These are phyloP conservation scores for Mycena indigotica DNA, from an alignment of 768 basidiomycete species.

Conservation along the genomic window DNA sequence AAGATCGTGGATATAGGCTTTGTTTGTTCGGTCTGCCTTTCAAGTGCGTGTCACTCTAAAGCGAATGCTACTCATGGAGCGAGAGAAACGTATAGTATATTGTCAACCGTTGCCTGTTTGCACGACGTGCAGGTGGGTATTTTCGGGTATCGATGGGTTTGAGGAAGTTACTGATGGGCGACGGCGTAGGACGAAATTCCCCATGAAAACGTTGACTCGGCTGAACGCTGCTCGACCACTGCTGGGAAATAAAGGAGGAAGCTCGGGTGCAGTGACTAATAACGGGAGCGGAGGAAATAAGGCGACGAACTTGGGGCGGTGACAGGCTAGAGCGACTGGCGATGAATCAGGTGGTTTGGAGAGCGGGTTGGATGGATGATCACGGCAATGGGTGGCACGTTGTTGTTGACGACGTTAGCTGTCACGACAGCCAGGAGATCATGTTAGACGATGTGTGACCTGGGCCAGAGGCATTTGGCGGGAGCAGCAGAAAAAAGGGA, in stretches of 20 bases:
- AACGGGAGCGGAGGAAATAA: conserved; percentile 18
- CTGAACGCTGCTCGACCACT: conserved; percentile 63
- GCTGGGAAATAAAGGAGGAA: conserved; percentile 19
- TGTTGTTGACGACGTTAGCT: background rate
- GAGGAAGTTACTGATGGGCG: conserved; percentile 5
- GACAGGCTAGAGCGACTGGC: background rate
- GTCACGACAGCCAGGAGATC: background rate
- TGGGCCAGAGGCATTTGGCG: background rate
- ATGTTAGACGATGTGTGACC: background rate
- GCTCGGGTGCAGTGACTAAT: conserved; percentile 15
- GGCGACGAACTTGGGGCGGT: conserved; percentile 17
- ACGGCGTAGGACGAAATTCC: conserved; percentile 82
- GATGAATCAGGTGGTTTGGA: background rate
- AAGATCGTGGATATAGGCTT: conserved; percentile 95
- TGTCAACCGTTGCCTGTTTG: conserved; percentile 93
- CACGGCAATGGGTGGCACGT: background rate
- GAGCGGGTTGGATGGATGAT: background rate
- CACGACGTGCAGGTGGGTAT: conserved; percentile 84
- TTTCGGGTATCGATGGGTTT: conserved; percentile 4
- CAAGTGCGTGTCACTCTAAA: conserved; percentile 87
- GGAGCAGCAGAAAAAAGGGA: background rate
- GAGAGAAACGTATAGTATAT: conserved; percentile 69
- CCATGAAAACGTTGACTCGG: conserved; percentile 86
- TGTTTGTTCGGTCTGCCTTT: conserved; percentile 97
- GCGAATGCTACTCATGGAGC: conserved; percentile 4